These are phyloP conservation scores for Yarrowia alimentaria DNA, from an alignment of 805 yeast genomes.

Conservation along the genomic window DNA sequence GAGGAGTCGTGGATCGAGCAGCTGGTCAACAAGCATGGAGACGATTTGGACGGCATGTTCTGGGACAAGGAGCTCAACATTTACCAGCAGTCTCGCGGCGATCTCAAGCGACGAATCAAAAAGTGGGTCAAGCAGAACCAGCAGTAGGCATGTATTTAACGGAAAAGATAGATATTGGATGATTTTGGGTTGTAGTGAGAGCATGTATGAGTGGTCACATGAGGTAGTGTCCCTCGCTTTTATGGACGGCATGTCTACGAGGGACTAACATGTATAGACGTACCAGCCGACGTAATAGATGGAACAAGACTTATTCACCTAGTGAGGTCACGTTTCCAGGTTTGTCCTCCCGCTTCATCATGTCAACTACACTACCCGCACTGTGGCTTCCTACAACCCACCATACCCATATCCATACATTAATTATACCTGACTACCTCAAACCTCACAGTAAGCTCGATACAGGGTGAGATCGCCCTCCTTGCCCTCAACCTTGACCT, in stretches of 20 bases:
- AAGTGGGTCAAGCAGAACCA: conserved; percentile 62
- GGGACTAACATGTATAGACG: too few species aligned
- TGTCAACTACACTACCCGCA: too few species aligned
- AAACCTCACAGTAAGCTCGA: conserved; percentile 62
- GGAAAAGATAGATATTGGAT: background rate
- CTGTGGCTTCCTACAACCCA: too few species aligned
- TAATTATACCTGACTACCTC: too few species aligned
- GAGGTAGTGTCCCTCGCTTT: too few species aligned
- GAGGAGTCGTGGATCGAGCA: conserved; percentile 70
- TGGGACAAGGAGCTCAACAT: conserved; percentile 86
- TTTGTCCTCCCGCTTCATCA: too few species aligned
- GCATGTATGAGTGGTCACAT: too few species aligned
- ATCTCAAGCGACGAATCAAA: conserved; percentile 64
- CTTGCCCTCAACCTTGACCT: conserved; percentile 50
- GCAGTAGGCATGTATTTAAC: conserved; percentile 32
- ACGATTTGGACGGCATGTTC: conserved; percentile 83
- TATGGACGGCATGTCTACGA: too few species aligned
- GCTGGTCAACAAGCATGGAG: conserved; percentile 76
- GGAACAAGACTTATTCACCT: too few species aligned
- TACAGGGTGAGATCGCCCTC: conserved; percentile 62
- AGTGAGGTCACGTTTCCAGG: too few species aligned
- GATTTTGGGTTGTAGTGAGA: too few species aligned
- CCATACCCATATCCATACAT: background rate
- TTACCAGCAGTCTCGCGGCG: conserved; percentile 82
- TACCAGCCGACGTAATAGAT: too few species aligned